phyloP scores from a whole-genome alignment of 2,329 filamentous ascomycete genomes.

The Thyridium curvatum region DNA sequence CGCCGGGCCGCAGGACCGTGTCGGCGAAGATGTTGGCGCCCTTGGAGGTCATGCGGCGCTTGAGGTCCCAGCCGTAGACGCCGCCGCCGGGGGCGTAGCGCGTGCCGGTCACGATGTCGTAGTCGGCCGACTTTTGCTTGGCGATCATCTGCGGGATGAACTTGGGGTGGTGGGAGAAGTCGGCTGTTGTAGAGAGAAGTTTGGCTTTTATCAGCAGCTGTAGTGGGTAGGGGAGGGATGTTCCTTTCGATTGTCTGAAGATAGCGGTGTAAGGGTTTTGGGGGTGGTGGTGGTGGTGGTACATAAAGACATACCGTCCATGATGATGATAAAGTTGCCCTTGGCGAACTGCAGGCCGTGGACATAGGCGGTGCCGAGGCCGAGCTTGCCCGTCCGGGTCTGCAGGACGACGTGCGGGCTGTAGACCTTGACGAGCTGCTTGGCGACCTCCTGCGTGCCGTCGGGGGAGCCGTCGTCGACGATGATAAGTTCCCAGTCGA shows the following conservation, averaged over 20 bases:
- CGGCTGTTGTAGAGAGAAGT: slow-evolving; percentile 35
- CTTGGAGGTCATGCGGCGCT: slow-evolving; percentile 76
- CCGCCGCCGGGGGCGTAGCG: slow-evolving; percentile 85
- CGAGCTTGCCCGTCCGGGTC: slow-evolving; percentile 87
- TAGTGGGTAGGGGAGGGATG: background rate
- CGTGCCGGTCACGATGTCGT: slow-evolving; percentile 96
- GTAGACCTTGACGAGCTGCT: slow-evolving; percentile 86
- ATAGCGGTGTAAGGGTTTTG: background rate
- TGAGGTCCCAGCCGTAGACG: slow-evolving; percentile 95
- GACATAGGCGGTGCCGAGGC: slow-evolving; percentile 94
- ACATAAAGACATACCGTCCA: slow-evolving; percentile 71
- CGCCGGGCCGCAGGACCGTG: slow-evolving; percentile 84
- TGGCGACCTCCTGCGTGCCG: slow-evolving; percentile 83
- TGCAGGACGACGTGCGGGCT: slow-evolving; percentile 73
- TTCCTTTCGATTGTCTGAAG: background rate
- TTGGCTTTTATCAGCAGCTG: background rate
- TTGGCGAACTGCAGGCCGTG: slow-evolving; percentile 86
- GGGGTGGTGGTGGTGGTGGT: too few relatives aligned
- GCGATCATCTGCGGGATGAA: slow-evolving; percentile 95
- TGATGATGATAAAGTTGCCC: slow-evolving; percentile 97
- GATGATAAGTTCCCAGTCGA: slow-evolving; percentile 97
- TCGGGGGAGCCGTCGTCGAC: slow-evolving; percentile 98
- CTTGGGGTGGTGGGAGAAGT: slow-evolving; percentile 98
- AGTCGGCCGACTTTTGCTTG: slow-evolving; percentile 68
- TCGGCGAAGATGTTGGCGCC: slow-evolving; percentile 95